Base-by-base conservation (phyloP, 2,329 filamentous ascomycete genomes). In the Niveomyces coronatus region DNA sequence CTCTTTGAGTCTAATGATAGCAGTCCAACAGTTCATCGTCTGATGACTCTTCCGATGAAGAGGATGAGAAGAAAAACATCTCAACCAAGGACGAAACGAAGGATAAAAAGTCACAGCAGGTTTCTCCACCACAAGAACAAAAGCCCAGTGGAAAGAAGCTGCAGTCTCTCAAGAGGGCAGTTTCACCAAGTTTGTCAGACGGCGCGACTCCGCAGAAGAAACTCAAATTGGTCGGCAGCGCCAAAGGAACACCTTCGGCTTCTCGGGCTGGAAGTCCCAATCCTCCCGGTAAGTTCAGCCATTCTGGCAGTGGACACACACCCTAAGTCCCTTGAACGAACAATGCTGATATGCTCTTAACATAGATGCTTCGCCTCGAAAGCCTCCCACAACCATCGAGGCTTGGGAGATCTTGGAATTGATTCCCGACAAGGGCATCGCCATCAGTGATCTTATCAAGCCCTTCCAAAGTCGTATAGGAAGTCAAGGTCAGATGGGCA, bases 181-280 rank as follows among this genome's bases (percentile, higher is more conserved):
- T 87, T 14, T 94, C 87, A 13, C 86, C 88, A 50, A 79, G n/a
- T n/a, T n/a, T 76, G 63, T 79, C 75, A 1, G 76, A 80, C 45
- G 69, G 68, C 4, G 58, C 58, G 27, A 51, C 46, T 9, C 51
- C 50, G 37, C 71, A 68, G 55, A 76, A 70, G 55, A 73, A 71
- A 56, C 73, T 76, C 48, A 76, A 72, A 54, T 57, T 76, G 36
- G 61, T 67, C 15, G 63, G 60, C 35, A 61, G 63, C 16, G 58
- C 64, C 19, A 64, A 57, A 37, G 67, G 64, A 14, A 75, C 75
- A 5, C 76, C 77, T 5, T 62, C 62, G 7, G 74, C 66, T 13
- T 83, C 77, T 8, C 67, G 79, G 43, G 71, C 74, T 36, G 70
- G 70, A 20, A 84, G 79, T 50, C 80, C 72, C 39, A 46, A 58